Evolutionary conservation across 768 basidiomycete species (phyloP), one percentile per base, ranked within the genome.

Genomic region (Serpula lacrymans): DNA sequence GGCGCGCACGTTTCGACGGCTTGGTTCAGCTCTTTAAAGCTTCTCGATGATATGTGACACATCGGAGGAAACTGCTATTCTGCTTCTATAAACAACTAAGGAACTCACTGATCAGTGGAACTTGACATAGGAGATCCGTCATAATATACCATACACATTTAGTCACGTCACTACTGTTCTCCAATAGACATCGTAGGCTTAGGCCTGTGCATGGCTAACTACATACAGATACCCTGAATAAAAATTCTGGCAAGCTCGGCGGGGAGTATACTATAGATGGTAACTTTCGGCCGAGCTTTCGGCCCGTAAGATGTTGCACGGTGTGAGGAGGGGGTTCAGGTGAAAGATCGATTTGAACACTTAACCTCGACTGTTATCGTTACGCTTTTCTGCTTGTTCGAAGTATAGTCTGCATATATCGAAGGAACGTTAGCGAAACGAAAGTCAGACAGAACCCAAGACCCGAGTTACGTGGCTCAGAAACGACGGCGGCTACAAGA

Each of bases 1-100:
- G 73, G 62, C 65, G 70, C 14, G 58, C 60, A 34, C 60, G 69
- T 36, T 66, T 73, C 50, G 55, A 69, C 21, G 58, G 68, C 14
- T 41, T 75, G 43, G 48, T 60, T 27, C 63, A 59, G 33, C 55
- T 75, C 39, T 46, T 68, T 34, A 62, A 65, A 38, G 71, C 71
- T 28, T 50, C 64, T 17, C 50, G 65, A 40, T 48, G 54, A 56
- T 63, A 39, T 13, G 30, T 10, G 20, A 9, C n/a, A n/a, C n/a
- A n/a, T n/a, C n/a, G n/a, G n/a, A n/a, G n/a, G n/a, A n/a, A n/a
- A n/a, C n/a, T n/a, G n/a, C n/a, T n/a, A 18, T 34, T 9, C 17
- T 34, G 33, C 20, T 13, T 34, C 12, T 9, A 34, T 34, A 34
- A 11, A 9, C 10, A 9, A 17, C 33, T 34, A 9, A 18, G n/a